Evolutionary conservation across 345 rosid species (phyloP), one percentile per base, ranked within the genome.

Genomic region (Ricinus communis): DNA sequence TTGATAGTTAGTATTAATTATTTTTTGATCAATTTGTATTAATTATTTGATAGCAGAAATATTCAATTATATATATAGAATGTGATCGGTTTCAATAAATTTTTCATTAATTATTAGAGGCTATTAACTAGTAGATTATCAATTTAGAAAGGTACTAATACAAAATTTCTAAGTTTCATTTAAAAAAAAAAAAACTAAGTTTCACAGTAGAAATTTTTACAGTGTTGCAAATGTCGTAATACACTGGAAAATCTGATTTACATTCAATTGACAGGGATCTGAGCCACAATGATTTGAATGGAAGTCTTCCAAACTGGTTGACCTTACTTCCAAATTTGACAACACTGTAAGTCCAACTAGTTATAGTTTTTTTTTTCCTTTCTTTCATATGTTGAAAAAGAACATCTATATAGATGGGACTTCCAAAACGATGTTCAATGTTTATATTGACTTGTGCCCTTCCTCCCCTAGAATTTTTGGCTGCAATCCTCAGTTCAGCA

Each of bases 201-300:
- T 38, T 38, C 43, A 38, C 9, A 9, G 43, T 38, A 4, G 21
- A 10, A 31, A 31, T 25, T 25, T 67, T 22, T 18, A 14, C 18
- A 16, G 53, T 21, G 0, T n/a, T n/a, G 30, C 28, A 43, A 24
- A 27, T 61, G 3, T 18, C 14, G 10, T 18, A 5, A 15, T 50
- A 6, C 38, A 9, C 43, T n/a, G n/a, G n/a, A n/a, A n/a, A n/a
- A n/a, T 72, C 65, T 67, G 70, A 55, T 62, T 9, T 52, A 31
- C 36, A 65, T 68, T 36, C 71, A 21, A 65, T 62, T 62, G 41
- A 54, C 88, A 88, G 93, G 85, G 87, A 88, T 69, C 54, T 88
- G 56, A 80, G 87, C 66, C 62, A 60, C 77, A 86, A 88, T 74
- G 70, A 85, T 54, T 73, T 88, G 33, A 33, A 18, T 15, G 85